These are phyloP conservation scores for Tylopilus sp. DNA, from an alignment of 768 basidiomycete species.

Conservation along the genomic window DNA sequence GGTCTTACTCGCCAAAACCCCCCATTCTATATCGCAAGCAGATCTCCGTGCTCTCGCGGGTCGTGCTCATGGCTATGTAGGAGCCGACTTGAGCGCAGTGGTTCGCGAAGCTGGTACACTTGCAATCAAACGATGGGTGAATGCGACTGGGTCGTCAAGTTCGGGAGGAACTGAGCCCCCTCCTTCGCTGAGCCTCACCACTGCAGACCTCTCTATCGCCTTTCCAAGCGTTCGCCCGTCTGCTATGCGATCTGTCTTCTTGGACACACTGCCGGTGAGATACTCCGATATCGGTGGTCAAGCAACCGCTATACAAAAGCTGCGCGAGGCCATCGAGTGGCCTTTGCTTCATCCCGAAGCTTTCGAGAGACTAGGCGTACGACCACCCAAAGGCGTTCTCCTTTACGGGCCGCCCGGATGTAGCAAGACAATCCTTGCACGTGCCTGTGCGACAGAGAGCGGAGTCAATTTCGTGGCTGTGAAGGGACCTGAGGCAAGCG, in stretches of 20 bases:
- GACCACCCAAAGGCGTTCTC: constrained; percentile 84
- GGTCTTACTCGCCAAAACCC: constrained; percentile 80
- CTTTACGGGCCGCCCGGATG: constrained; percentile 98
- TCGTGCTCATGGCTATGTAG: constrained; percentile 93
- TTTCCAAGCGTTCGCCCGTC: constrained; percentile 85
- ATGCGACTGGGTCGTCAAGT: constrained; percentile 13
- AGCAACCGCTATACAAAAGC: constrained; percentile 70
- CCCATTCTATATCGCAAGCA: constrained; percentile 59
- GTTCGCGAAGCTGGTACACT: constrained; percentile 90
- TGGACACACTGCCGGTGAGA: constrained; percentile 77
- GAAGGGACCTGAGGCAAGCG: constrained; percentile 89
- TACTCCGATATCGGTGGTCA: constrained; percentile 94
- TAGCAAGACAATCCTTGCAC: constrained; percentile 90
- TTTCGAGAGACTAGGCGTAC: constrained; percentile 83
- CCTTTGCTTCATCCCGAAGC: constrained; percentile 83
- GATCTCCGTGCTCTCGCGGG: constrained; percentile 68
- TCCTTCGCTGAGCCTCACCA: constrained; percentile 40
- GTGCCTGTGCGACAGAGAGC: constrained; percentile 90
- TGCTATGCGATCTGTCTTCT: constrained; percentile 89
- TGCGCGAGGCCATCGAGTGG: constrained; percentile 94
- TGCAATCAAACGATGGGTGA: constrained; percentile 83
- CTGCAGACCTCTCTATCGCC: constrained; percentile 63
- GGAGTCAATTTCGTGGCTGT: constrained; percentile 96
- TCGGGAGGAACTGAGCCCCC: constrained; percentile 6
- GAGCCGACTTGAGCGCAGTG: constrained; percentile 90